These are phyloP conservation scores for Mortierella sp. DNA, from an alignment of 371 early-diverging fungal species.

Conservation along the genomic window DNA sequence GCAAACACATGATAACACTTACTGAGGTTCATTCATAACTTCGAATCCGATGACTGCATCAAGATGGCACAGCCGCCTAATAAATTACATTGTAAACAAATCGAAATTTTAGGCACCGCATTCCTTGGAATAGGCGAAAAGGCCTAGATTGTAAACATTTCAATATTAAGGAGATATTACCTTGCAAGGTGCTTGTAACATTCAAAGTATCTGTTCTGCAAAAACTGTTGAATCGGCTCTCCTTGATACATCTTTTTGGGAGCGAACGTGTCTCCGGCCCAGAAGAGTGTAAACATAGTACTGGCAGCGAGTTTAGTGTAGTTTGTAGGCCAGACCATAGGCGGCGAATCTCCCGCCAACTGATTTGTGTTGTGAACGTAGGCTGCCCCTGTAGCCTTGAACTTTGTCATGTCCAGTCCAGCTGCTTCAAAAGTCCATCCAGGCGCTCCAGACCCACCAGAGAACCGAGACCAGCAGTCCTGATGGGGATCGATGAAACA, in stretches of 20 bases:
- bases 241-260: slow-evolving; percentile 68
- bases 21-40: slow-evolving; percentile 87
- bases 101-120: slow-evolving; percentile 21
- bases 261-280: slow-evolving; percentile 82
- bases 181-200: slow-evolving; percentile 67
- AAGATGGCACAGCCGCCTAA: slow-evolving; percentile 70
- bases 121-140: background rate
- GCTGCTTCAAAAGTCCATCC: slow-evolving; percentile 81
- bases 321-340: slow-evolving; percentile 93
- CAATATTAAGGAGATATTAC: background rate
- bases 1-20: slow-evolving; percentile 44
- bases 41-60: slow-evolving; percentile 85
- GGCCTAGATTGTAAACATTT: background rate
- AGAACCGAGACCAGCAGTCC: slow-evolving; percentile 79
- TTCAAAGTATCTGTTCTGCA: slow-evolving; percentile 65
- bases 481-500: slow-evolving; percentile 88
- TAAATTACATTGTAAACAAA: slow-evolving; percentile 29
- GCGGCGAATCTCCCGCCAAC: slow-evolving; percentile 70
- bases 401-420: slow-evolving; percentile 76
- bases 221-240: slow-evolving; percentile 66
- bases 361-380: slow-evolving; percentile 80
- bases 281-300: slow-evolving; percentile 91
- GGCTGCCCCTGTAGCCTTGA: slow-evolving; percentile 83
- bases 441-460: slow-evolving; percentile 79
- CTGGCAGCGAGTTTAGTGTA: slow-evolving; percentile 82